Base-by-base conservation (phyloP, 805 yeast species). In the Hanseniaspora lachancei region DNA sequence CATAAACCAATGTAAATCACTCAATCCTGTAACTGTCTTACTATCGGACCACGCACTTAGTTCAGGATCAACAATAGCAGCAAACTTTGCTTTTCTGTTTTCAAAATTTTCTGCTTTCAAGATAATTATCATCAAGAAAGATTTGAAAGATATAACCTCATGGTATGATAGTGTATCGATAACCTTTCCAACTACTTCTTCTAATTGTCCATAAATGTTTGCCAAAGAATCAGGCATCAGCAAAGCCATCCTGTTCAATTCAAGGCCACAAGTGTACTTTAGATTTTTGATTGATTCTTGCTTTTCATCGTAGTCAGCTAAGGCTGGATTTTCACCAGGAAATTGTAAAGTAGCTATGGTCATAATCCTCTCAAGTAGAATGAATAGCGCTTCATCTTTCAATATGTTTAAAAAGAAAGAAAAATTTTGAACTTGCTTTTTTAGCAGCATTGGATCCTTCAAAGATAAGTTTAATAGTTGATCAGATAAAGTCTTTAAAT, bases 1-100 rank as follows among this genome's bases (percentile, higher is more conserved):
- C 97, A 93, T 91, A 62, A 93, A 93, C 97, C 97, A 93, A 58
- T 88, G 96, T 47, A 95, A 74, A 64, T 91, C 95, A 64, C 82
- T 73, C 32, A 93, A 72, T 0, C 97, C 97, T 64, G 88, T 88
- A 59, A 87, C 89, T 0, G 97, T 91, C 12, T 80, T 82, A 21
- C 89, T 91, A 47, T 89, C 89, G 0, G 91, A 82, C 99, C 99
- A 93, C 0, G 96, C 89, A 13, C 77, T 71, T 49, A 95, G 72
- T 60, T 93, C 97, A 0, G 96, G 95, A 66, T 93, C 98, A 1
- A 95, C 98, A 57, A 95, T 85, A 47, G 80, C 77, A 21, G 87
- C 77, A 68, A 93, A 95, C 58, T 89, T 73, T 60, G 82, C 93
- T 49, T 78, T 81, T 65, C 86, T 86, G 61, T 83, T 78, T 42